Base-by-base conservation (phyloP, 1,284 basidiomycete species). In the Ganoderma leucocontextum region DNA sequence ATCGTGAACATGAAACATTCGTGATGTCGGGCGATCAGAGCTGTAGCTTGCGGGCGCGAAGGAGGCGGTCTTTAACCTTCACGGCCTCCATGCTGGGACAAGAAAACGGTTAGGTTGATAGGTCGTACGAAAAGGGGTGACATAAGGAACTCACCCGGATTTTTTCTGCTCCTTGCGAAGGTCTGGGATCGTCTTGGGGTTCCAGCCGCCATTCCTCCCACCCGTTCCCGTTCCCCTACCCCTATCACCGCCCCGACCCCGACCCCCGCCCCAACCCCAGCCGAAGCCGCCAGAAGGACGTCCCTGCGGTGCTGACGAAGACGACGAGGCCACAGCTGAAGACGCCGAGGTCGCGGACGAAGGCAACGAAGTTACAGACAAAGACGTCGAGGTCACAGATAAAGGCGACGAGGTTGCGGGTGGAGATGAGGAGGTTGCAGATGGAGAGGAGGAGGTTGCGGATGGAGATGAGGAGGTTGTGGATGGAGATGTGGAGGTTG, bases 1-100 rank as follows among this genome's bases (percentile, higher is more conserved):
- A 22, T 58, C 36, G 57, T 58, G 57, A 58, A 7, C 35, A n/a
- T 35, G 52, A 25, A 47, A 25, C 22, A 25, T 49, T 49, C 47
- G 47, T 49, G 9, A n/a, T 2, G 19, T 19, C 19, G 55, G 9
- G 35, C 19, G 22, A 60, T 60, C 38, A 60, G 38, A 39, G 22
- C 58, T 41, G 38, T 4, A 52, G n/a, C 39, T 42, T 57, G 22
- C 62, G 62, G 2, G 62, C 62, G 22, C 62, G 49, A 15, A 63
- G 42, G 36, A 63, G 49, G 52, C 57, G 49, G 19, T 9, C 36
- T 8, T 22, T 25, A 38, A 57, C 38, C 25, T 63, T 15, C 13
- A 42, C 52, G 39, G 38, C 13, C 44, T 49, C 44, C 33, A 47
- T 62, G 47, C 42, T 8, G 19, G 2, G 22, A 12, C 47, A 12